A percentile compares a stretch with the other conserved stretches of the same genome.
Conservation (phyloP, 768 basidiomycete species). For the Hortiboletus campestris region DNA sequence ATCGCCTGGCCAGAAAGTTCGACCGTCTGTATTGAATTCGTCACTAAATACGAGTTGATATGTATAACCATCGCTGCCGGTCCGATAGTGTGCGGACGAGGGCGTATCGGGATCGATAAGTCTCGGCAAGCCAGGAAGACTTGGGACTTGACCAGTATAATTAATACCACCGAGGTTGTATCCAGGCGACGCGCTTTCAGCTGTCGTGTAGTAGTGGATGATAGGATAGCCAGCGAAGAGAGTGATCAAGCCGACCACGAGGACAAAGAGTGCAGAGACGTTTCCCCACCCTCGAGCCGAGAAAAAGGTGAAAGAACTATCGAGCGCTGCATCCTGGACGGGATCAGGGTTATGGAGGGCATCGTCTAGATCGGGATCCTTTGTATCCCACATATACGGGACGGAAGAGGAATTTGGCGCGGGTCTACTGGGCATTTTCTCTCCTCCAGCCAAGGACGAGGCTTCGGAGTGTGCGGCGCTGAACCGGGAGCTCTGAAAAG, state of each 20-base stretch:
- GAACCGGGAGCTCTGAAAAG: conserved; percentile 53
- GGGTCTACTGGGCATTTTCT: conserved; percentile 31
- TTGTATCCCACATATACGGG: conserved; percentile 71
- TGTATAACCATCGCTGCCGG: conserved; percentile 70
- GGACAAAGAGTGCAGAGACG: conserved; percentile 64
- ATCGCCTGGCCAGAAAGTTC: conserved; percentile 76
- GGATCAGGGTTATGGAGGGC: conserved; percentile 86
- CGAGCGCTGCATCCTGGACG: conserved; percentile 58
- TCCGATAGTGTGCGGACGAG: conserved; percentile 47
- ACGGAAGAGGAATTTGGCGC: conserved; percentile 56
- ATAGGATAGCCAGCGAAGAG: conserved; percentile 92
- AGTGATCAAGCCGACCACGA: conserved; percentile 65
- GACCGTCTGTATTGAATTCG: conserved; percentile 75
- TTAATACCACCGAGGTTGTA: conserved; percentile 89
- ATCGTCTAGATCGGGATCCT: conserved; percentile 87
- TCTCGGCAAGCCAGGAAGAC: conserved; percentile 59
- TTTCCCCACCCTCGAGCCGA: conserved; percentile 85
- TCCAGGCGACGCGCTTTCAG: conserved; percentile 37
- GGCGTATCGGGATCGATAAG: conserved; percentile 84
- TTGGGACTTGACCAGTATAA: conserved; percentile 81
- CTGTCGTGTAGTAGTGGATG: conserved; percentile 50
- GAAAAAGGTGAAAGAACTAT: conserved; percentile 66
- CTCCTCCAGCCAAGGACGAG: conserved; percentile 38
- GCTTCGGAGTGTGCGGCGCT: conserved; percentile 52
- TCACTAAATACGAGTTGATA: conserved; percentile 89